Base-by-base conservation (phyloP, 768 basidiomycete genomes). In the Rhodotorula taiwanensis region DNA sequence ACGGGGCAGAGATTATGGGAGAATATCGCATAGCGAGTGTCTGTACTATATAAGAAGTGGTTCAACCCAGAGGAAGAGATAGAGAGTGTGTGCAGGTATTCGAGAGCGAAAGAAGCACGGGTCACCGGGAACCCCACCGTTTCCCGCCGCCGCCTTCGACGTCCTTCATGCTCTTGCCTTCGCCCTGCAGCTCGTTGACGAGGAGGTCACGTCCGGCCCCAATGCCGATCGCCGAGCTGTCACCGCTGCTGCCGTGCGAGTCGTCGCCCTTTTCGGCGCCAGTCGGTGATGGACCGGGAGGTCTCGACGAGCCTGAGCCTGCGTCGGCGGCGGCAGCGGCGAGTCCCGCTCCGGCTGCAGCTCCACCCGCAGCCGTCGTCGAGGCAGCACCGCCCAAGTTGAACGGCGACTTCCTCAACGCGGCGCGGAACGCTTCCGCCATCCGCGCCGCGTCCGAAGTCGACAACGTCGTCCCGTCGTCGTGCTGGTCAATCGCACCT, bases 351-450 rank as follows among this genome's bases (percentile, higher is more conserved):
- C 20, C 11, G 8, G 43, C 43, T 21, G 43, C 43, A 11, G 13
- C 43, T 21, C 23, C 11, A 10, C 8, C 43, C 36, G 36, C 36
- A 10, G 36, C 36, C 36, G 16, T 16, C 36, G 36, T 16, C 36
- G 9, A n/a, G n/a, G 36, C 36, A 39, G 36, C 36, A 16, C 36
- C 36, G 16, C 36, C 36, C 9, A 39, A 39, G 16, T 39, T 39
- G 53, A 92, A 93, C 73, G 89, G 89, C 15, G 91, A 90, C 75
- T 90, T 90, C 74, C 90, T 81, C 72, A 94, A 78, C 68, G 87
- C 87, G 75, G 86, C 84, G 72, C 91, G 80, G 77, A 93, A 94
- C 10, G 91, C 91, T 78, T 89, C 86, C 44, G 90, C 89, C 84
- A 93, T 88, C 74, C 91, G 87, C 43, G 88, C 88, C 56, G 91